These are phyloP conservation scores for Letharia lupina DNA, from an alignment of 495 filamentous ascomycete species.

Conservation along the genomic window DNA sequence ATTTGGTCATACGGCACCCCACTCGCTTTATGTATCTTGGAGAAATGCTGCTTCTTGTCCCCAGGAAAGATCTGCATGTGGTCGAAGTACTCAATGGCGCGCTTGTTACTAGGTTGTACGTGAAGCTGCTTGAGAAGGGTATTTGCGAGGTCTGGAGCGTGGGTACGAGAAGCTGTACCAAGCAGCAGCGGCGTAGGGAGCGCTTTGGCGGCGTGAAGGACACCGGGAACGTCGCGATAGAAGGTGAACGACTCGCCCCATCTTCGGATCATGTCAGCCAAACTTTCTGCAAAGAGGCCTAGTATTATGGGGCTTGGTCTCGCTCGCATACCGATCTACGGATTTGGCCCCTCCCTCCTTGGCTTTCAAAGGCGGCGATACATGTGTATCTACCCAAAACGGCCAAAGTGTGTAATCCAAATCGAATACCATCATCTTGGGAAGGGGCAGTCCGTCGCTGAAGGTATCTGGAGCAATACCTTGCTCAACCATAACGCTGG, in stretches of 20 bases:
- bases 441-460: constrained; percentile 70
- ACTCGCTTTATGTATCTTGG: constrained; percentile 56
- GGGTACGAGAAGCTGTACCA: constrained; percentile 74
- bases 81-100: constrained; percentile 72
- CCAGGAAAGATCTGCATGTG: constrained; percentile 80
- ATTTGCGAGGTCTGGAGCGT: constrained; percentile 67
- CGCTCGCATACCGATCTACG: constrained; percentile 37
- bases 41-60: constrained; percentile 79
- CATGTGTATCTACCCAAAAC: constrained; percentile 94
- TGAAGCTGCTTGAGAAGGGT: constrained; percentile 71
- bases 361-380: constrained; percentile 67
- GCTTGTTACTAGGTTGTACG: constrained; percentile 47
- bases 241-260: constrained; percentile 73
- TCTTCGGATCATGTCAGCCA: constrained; percentile 29
- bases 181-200: constrained; percentile 46
- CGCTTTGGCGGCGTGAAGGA: constrained; percentile 54
- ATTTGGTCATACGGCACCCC: constrained; percentile 65
- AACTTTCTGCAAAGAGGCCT: background rate
- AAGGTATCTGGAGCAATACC: constrained; percentile 50
- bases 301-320: background rate
- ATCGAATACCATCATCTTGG: constrained; percentile 83
- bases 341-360: constrained; percentile 48
- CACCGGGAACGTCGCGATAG: constrained; percentile 65
- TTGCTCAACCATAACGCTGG: constrained; percentile 11
- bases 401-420: constrained; percentile 97